phyloP scores from a whole-genome alignment of 768 basidiomycete genomes.

The Hericium alpestre region DNA sequence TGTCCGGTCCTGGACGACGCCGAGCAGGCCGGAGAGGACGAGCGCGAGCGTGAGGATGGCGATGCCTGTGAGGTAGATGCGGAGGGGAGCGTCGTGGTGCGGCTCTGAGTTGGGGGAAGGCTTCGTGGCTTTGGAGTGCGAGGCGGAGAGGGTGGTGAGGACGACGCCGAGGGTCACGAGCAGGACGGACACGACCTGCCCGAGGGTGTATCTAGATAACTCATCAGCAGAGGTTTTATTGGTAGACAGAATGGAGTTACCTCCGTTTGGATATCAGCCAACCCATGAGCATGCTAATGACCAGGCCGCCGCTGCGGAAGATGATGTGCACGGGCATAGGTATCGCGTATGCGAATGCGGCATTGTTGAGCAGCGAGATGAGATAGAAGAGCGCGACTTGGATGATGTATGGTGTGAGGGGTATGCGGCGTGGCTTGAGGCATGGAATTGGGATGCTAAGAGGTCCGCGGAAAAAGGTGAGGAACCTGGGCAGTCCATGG shows the following conservation, averaged over 20 bases:
- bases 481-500: constrained; percentile 57
- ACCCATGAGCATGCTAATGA: constrained; percentile 75
- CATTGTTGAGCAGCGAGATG: constrained; percentile 79
- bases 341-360: constrained; percentile 77
- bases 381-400: constrained; percentile 78
- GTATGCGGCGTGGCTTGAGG: constrained; percentile 55
- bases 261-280: constrained; percentile 55
- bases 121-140: constrained; percentile 16
- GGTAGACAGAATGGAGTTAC: constrained; percentile 25
- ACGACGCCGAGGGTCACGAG: constrained; percentile 72
- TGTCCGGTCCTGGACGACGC: constrained; percentile 77
- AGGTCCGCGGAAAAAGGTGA: constrained; percentile 18
- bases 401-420: constrained; percentile 58
- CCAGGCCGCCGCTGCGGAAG: constrained; percentile 80
- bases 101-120: constrained; percentile 1
- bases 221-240: constrained; percentile 1
- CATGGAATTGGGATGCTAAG: constrained; percentile 26
- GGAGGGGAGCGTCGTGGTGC: constrained; percentile 15
- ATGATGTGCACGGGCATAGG: constrained; percentile 94
- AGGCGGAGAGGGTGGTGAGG: constrained; percentile 72
- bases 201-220: constrained; percentile 41
- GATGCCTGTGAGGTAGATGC: constrained; percentile 61
- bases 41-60: constrained; percentile 66
- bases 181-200: constrained; percentile 67
- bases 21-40: constrained; percentile 70